phyloP scores from a whole-genome alignment of 306 rosid genomes.

The Medicago truncatula region MtrunA17r5.0-ANR NC_053043.1:42659501-42660000 shows the following conservation, averaged over 20 bases:
- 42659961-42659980: too few relatives aligned
- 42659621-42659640: background rate
- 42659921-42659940: too few relatives aligned
- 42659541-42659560: background rate
- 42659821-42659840: background rate
- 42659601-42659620: constrained; percentile 4
- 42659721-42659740: background rate
- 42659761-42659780: background rate
- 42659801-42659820: too few relatives aligned
- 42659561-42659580: background rate
- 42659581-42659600: background rate
- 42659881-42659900: too few relatives aligned
- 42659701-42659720: constrained; percentile 7
- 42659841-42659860: too few relatives aligned
- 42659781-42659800: background rate
- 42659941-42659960: too few relatives aligned
- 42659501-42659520: background rate
- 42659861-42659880: too few relatives aligned
- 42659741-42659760: background rate
- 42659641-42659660: background rate
- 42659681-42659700: background rate
- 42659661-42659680: constrained; percentile 3
- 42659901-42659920: too few relatives aligned
- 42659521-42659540: background rate
- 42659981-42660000: too few relatives aligned